Percentiles rank a stretch among this genome's conserved stretches.
phyloP scores from a whole-genome alignment of 139 green algal species.

The Yamagishiella unicocca region DNA sequence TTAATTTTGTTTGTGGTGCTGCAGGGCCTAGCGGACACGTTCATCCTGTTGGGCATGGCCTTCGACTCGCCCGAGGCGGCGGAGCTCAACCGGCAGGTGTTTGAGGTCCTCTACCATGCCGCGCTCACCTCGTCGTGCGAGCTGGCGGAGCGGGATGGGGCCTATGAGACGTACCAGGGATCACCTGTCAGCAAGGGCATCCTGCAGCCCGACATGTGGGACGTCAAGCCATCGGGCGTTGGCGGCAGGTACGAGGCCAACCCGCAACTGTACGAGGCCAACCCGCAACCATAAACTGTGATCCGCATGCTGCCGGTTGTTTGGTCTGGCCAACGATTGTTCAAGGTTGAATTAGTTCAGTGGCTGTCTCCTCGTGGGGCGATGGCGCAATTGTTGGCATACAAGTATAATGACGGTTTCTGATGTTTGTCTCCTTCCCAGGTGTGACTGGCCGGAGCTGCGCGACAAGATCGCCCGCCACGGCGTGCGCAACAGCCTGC shows the following conservation, averaged over 20 bases:
- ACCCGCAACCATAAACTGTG: too few relatives aligned
- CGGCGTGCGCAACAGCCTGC: slow-evolving; percentile 97
- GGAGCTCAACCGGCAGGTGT: slow-evolving; percentile 95
- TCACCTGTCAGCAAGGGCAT: slow-evolving; percentile 86
- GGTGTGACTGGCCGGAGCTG: slow-evolving; percentile 92
- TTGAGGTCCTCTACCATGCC: slow-evolving; percentile 97
- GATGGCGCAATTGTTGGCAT: too few relatives aligned
- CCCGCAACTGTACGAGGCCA: too few relatives aligned
- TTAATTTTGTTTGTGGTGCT: too few relatives aligned
- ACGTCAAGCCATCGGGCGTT: slow-evolving; percentile 69
- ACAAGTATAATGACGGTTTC: background rate
- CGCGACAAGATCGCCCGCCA: slow-evolving; percentile 81
- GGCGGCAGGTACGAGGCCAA: slow-evolving; percentile 4
- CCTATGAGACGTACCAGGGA: slow-evolving; percentile 93
- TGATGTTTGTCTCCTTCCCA: slow-evolving; percentile 11
- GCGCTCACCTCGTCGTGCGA: slow-evolving; percentile 87
- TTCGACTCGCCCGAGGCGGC: slow-evolving; percentile 92
- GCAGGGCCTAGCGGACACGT: slow-evolving; percentile 97
- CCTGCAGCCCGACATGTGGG: slow-evolving; percentile 98
- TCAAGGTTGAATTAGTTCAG: background rate
- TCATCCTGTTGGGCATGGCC: slow-evolving; percentile 97
- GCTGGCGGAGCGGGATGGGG: slow-evolving; percentile 84
- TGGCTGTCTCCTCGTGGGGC: too few relatives aligned
- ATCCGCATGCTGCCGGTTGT: background rate
- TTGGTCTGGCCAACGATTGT: background rate